phyloP scores from a whole-genome alignment of 139 green algal species.

The Volvox africanus region DNA sequence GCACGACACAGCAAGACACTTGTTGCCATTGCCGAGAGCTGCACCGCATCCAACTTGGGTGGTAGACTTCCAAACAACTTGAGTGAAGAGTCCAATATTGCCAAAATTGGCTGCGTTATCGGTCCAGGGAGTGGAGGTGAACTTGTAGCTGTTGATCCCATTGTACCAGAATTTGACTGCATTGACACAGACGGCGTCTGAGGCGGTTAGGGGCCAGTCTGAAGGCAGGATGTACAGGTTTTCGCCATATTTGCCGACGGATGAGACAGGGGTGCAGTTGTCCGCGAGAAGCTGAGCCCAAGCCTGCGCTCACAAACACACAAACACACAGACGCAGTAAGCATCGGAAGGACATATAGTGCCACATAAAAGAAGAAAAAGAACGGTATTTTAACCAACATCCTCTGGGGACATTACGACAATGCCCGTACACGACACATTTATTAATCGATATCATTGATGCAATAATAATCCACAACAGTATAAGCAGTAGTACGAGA shows the following conservation, averaged over 20 bases:
- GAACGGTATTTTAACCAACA: too few species aligned
- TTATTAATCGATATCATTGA: too few species aligned
- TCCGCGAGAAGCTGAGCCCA: neutral
- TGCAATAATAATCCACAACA: too few species aligned
- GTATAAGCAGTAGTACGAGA: too few species aligned
- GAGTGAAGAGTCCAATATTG: neutral
- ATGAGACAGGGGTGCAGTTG: neutral
- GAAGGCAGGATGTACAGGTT: neutral
- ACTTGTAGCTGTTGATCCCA: neutral
- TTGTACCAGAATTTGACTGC: neutral
- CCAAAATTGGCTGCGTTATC: neutral
- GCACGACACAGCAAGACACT: neutral
- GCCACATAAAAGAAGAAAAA: too few species aligned
- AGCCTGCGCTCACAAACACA: neutral
- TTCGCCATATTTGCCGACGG: neutral
- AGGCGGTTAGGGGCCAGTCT: neutral
- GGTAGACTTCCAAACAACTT: neutral
- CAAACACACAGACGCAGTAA: neutral
- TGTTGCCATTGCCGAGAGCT: neutral
- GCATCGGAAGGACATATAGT: too few species aligned
- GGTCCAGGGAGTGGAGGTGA: neutral
- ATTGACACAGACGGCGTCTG: neutral
- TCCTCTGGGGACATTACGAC: too few species aligned
- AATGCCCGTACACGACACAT: neutral
- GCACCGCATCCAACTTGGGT: neutral